These are phyloP conservation scores for Podospora sp. DNA, from an alignment of 495 filamentous ascomycete genomes.

Conservation along the genomic window DNA sequence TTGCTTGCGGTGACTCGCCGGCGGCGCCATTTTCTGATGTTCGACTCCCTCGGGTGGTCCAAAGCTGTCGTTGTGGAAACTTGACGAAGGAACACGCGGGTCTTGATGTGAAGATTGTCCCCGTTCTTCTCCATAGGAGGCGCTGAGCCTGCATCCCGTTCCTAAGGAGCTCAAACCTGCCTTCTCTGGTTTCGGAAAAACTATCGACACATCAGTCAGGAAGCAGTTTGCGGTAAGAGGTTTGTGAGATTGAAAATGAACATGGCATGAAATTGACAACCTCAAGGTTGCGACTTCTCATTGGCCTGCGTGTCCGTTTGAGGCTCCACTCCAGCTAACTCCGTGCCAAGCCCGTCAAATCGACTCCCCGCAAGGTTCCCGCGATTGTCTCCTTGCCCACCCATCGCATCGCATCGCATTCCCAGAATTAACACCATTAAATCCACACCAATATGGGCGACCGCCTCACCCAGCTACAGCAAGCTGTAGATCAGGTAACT, in stretches of 20 bases:
- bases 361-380: neutral
- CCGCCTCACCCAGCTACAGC: conserved; percentile 89
- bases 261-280: neutral
- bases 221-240: neutral
- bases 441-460: conserved; percentile 69
- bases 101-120: neutral
- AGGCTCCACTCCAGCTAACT: neutral
- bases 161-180: neutral
- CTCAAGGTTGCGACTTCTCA: neutral
- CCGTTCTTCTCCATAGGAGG: neutral
- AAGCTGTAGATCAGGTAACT: conserved; percentile 79
- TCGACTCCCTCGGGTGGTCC: neutral
- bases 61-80: neutral
- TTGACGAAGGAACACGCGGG: neutral
- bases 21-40: neutral
- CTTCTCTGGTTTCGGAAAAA: neutral
- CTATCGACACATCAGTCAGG: neutral
- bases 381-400: neutral
- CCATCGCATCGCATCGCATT: neutral
- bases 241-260: neutral
- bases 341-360: conserved; percentile 5
- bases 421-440: neutral
- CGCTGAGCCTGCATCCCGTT: neutral
- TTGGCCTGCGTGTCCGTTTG: neutral
- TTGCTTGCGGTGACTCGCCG: neutral